These are phyloP conservation scores for Sporothrix humicola DNA, from an alignment of 2,329 filamentous ascomycete genomes.

Conservation along the genomic window DNA sequence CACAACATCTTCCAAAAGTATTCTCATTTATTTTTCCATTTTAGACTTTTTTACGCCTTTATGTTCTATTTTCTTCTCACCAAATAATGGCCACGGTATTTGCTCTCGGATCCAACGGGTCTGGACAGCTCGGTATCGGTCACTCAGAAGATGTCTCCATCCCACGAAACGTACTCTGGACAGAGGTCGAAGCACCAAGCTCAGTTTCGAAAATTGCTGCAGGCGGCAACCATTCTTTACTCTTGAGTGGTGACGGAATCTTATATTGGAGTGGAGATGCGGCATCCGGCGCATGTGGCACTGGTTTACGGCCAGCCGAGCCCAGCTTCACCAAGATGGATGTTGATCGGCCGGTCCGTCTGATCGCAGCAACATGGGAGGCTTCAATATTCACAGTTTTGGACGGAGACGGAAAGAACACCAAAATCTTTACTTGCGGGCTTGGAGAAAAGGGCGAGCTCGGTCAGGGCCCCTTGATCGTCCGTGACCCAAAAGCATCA, in stretches of 20 bases:
- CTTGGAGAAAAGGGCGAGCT: slow-evolving; percentile 73
- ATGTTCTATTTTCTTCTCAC: background rate
- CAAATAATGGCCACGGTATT: slow-evolving; percentile 60
- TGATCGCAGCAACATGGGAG: slow-evolving; percentile 79
- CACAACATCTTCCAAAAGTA: background rate
- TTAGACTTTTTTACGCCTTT: background rate
- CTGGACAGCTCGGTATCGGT: slow-evolving; percentile 73
- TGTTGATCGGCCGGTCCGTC: slow-evolving; percentile 44
- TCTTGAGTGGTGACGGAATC: slow-evolving; percentile 64
- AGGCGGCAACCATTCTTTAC: slow-evolving; percentile 86
- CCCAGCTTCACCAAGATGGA: slow-evolving; percentile 47
- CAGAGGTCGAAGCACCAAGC: slow-evolving; percentile 45
- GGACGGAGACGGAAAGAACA: slow-evolving; percentile 52
- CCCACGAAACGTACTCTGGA: slow-evolving; percentile 67
- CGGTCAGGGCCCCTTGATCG: slow-evolving; percentile 62
- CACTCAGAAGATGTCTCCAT: slow-evolving; percentile 73
- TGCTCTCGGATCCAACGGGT: slow-evolving; percentile 77
- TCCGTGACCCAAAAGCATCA: slow-evolving; percentile 55
- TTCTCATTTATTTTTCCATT: background rate
- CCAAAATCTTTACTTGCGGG: slow-evolving; percentile 67
- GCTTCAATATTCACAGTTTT: slow-evolving; percentile 66
- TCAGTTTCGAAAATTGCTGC: slow-evolving; percentile 54
- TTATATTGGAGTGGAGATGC: slow-evolving; percentile 71
- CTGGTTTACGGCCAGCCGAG: slow-evolving; percentile 41
- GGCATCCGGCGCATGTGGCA: slow-evolving; percentile 60